phyloP scores from a whole-genome alignment of 768 basidiomycete species.

The Suillus subluteus region DNA sequence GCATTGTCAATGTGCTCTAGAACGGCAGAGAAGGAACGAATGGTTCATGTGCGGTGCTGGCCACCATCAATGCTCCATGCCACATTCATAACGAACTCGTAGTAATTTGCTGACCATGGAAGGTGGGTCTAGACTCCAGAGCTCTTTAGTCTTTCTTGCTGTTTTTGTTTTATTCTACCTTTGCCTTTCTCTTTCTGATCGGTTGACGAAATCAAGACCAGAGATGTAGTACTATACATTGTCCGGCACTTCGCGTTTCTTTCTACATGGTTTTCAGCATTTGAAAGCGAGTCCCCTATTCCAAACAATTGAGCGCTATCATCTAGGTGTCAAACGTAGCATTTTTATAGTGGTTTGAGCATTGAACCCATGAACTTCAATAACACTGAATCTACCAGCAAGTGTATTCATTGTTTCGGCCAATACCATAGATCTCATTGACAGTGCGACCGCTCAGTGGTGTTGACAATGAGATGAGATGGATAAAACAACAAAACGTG shows the following conservation, averaged over 20 bases:
- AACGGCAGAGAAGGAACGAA: background rate
- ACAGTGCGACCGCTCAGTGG: no score
- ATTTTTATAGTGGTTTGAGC: background rate
- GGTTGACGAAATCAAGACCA: background rate
- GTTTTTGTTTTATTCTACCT: background rate
- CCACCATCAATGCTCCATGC: background rate
- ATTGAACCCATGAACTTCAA: no score
- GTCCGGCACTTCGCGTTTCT: background rate
- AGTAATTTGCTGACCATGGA: background rate
- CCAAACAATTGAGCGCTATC: background rate
- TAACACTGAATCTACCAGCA: no score
- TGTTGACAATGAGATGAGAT: no score
- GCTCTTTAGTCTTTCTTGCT: background rate
- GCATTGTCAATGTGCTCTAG: background rate
- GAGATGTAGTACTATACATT: background rate
- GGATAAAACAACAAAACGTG: no score
- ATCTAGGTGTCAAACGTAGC: background rate
- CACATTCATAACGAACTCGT: background rate
- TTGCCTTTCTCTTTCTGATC: background rate
- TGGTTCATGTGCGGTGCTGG: background rate
- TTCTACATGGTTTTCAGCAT: background rate
- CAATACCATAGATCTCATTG: no score
- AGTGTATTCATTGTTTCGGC: no score
- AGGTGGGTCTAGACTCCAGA: no score
- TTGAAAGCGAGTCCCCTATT: background rate